Conservation (phyloP, 225 moss, liverwort and hornwort genomes). For the Marchantia paleacea region DNA sequence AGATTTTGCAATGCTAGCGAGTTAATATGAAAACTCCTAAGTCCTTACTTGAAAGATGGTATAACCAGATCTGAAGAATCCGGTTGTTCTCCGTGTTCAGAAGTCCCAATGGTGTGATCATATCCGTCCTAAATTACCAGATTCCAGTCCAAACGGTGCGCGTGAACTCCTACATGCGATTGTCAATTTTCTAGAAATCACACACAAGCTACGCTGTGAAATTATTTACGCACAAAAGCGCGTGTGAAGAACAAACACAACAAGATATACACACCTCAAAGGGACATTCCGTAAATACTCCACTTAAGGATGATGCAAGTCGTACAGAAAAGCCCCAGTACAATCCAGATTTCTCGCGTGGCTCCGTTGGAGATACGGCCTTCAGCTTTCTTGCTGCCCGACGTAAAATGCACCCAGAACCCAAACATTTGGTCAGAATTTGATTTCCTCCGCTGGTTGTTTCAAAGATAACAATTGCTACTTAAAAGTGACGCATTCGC, state of each 20-base stretch:
- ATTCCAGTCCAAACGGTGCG: background rate
- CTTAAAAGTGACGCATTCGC: background rate
- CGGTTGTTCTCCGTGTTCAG: slow-evolving; percentile 84
- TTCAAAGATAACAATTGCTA: background rate
- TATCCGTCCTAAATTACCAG: slow-evolving; percentile 61
- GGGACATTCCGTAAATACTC: slow-evolving; percentile 68
- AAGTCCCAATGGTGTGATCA: slow-evolving; percentile 89
- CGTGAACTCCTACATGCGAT: too few relatives aligned
- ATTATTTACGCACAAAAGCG: background rate
- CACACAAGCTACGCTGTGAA: background rate
- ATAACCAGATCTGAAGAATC: slow-evolving; percentile 59
- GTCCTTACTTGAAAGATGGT: slow-evolving; percentile 67
- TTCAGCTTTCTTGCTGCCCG: slow-evolving; percentile 53
- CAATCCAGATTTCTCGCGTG: slow-evolving; percentile 59
- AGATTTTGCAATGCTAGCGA: background rate
- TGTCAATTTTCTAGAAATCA: background rate
- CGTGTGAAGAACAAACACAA: background rate
- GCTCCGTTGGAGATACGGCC: slow-evolving; percentile 72
- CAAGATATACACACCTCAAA: slow-evolving; percentile 50
- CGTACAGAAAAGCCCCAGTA: slow-evolving; percentile 97
- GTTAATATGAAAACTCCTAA: background rate
- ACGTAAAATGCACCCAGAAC: background rate
- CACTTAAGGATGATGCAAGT: slow-evolving; percentile 68
- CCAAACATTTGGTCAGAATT: background rate
- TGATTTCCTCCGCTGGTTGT: background rate